Evolutionary conservation across 1,139 yeast genomes (phyloP).

Genomic region (Magnusiomyces tetraspermus): DNA sequence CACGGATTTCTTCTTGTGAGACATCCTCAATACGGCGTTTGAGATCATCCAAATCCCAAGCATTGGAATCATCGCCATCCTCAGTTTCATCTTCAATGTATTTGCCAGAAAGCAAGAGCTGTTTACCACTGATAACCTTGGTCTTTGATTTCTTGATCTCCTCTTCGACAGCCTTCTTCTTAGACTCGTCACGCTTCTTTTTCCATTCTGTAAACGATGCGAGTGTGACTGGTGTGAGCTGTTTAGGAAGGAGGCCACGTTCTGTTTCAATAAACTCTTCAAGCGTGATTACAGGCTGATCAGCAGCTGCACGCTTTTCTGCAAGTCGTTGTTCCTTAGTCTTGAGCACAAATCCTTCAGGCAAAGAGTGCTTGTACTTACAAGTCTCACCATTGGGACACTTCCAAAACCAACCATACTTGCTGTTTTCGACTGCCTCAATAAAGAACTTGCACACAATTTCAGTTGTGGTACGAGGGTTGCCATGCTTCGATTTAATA

Average conservation of each 20-base stretch:
- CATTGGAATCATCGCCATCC: conserved; percentile 48
- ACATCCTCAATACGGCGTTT: conserved; percentile 27
- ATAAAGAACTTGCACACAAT: conserved; percentile 89
- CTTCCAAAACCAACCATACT: conserved; percentile 98
- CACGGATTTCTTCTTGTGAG: conserved; percentile 10
- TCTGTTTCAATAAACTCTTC: conserved; percentile 96
- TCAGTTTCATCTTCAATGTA: conserved; percentile 46
- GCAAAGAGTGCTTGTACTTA: conserved; percentile 93
- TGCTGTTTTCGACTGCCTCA: conserved; percentile 94
- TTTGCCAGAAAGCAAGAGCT: conserved; percentile 61
- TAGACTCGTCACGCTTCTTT: conserved; percentile 51
- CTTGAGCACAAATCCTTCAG: conserved; percentile 92
- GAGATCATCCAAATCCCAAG: conserved; percentile 34
- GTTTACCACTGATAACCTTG: conserved; percentile 61
- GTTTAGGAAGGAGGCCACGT: conserved; percentile 70
- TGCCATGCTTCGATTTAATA: conserved; percentile 85
- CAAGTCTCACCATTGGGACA: conserved; percentile 96
- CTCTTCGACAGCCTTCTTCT: conserved; percentile 40
- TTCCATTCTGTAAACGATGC: conserved; percentile 87
- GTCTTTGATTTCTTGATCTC: conserved; percentile 39
- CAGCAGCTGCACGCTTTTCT: conserved; percentile 77
- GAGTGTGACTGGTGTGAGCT: conserved; percentile 79
- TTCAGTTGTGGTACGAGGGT: conserved; percentile 88
- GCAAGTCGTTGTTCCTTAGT: conserved; percentile 91
- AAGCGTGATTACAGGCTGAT: conserved; percentile 81